phyloP scores from a whole-genome alignment of 1,284 basidiomycete genomes.

The Trichosporon sp. region DNA sequence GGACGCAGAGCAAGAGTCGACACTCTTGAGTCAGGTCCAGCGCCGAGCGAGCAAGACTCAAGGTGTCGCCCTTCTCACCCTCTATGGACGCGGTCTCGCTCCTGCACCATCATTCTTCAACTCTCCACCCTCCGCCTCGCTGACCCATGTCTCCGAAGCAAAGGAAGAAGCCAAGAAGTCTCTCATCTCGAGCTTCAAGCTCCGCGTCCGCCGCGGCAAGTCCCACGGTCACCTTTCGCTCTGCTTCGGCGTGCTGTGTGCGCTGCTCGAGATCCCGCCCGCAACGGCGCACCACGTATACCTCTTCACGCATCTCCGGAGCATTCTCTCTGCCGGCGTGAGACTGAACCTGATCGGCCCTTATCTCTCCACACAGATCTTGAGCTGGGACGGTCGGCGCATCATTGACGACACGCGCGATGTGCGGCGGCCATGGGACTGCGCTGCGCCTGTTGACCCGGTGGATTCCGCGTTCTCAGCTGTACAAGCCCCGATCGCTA shows the following conservation, averaged over 20 bases:
- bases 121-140: not conserved
- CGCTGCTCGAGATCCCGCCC: constrained; percentile 67
- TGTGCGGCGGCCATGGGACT: constrained; percentile 5
- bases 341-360: constrained; percentile 90
- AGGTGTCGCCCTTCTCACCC: constrained; percentile 86
- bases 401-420: constrained; percentile 63
- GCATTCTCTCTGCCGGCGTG: constrained; percentile 85
- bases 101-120: constrained; percentile 55
- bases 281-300: constrained; percentile 80
- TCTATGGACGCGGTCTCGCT: constrained; percentile 81
- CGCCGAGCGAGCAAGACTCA: constrained; percentile 86
- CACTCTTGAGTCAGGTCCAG: constrained; percentile 86
- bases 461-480: not conserved
- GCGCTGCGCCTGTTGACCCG: not conserved
- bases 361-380: constrained; percentile 84
- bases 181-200: constrained; percentile 70
- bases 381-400: constrained; percentile 70
- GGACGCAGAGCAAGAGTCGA: constrained; percentile 78
- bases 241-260: constrained; percentile 85
- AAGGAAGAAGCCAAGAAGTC: constrained; percentile 28
- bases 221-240: constrained; percentile 80
- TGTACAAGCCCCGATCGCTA: not conserved
- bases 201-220: constrained; percentile 64
- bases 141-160: constrained; percentile 27
- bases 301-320: constrained; percentile 88